phyloP scores from a whole-genome alignment of 140 eudicot species.

The Ambrosia hybrid region DNA sequence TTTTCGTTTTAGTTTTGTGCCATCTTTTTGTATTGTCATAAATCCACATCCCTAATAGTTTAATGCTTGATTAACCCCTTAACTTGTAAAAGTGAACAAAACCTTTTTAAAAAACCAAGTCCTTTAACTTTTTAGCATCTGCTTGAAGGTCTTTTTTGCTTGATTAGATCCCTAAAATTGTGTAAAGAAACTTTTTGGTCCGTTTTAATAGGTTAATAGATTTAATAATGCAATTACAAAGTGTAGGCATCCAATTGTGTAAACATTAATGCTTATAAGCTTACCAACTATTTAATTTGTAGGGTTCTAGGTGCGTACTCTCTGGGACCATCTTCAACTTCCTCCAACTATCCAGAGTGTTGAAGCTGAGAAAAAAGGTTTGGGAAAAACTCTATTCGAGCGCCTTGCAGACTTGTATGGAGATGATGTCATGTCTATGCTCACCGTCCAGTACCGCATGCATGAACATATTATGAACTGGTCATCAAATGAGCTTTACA shows the following conservation, averaged over 20 bases:
- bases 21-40: not conserved
- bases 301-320: conserved; percentile 93
- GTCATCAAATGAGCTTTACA: conserved; percentile 91
- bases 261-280: not conserved
- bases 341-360: conserved; percentile 97
- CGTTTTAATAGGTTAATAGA: not conserved
- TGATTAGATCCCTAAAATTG: not conserved
- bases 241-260: not conserved
- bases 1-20: too few species aligned
- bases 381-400: conserved; percentile 90
- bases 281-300: not conserved
- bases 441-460: conserved; percentile 96
- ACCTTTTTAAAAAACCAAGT: too few species aligned
- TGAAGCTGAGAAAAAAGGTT: conserved; percentile 93
- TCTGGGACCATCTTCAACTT: conserved; percentile 98
- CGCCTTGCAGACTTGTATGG: conserved; percentile 89
- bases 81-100: too few species aligned
- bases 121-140: too few species aligned
- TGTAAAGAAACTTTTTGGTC: not conserved
- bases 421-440: conserved; percentile 85
- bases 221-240: not conserved
- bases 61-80: too few species aligned
- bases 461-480: conserved; percentile 91
- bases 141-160: not conserved
- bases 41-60: not conserved